Percentiles rank a stretch among this genome's conserved stretches.
These are phyloP conservation scores for Hansfordia pulvinata DNA, from an alignment of 2,329 filamentous ascomycete genomes.

Conservation along the genomic window DNA sequence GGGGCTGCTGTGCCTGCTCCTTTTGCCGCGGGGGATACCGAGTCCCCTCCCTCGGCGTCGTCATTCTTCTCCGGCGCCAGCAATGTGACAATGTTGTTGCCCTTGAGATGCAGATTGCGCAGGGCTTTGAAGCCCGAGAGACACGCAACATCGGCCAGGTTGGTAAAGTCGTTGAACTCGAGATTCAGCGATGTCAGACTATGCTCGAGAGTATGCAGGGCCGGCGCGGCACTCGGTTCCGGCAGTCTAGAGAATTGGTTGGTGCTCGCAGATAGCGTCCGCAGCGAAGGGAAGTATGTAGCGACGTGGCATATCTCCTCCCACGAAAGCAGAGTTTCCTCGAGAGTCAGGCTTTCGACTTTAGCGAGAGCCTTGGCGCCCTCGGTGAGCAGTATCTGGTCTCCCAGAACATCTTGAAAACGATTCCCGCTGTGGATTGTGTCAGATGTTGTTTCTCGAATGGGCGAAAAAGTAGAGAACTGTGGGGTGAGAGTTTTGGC, in stretches of 20 bases:
- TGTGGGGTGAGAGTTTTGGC: no score
- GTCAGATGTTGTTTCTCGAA: background rate
- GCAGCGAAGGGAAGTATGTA: conserved; percentile 37
- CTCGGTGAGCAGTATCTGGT: conserved; percentile 20
- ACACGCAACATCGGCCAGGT: conserved; percentile 40
- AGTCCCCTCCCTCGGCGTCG: no score
- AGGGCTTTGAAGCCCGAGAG: conserved; percentile 38
- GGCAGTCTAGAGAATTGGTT: conserved; percentile 45
- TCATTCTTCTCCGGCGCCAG: no score
- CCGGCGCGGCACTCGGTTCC: conserved; percentile 18
- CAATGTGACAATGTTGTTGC: conserved; percentile 51
- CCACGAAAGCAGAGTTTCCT: conserved; percentile 55
- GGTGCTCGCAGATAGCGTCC: conserved; percentile 35
- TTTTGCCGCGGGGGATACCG: no score
- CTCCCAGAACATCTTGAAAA: conserved; percentile 33
- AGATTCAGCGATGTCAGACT: conserved; percentile 52
- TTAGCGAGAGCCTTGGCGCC: conserved; percentile 27
- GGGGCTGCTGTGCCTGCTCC: conserved; percentile 12
- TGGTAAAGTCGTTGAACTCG: conserved; percentile 57
- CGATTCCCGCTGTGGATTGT: conserved; percentile 54
- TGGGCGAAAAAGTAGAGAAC: no score
- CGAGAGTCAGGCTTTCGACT: conserved; percentile 48
- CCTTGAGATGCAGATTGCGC: conserved; percentile 57
- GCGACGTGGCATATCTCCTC: conserved; percentile 43
- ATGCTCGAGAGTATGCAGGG: conserved; percentile 35